Conservation (phyloP, 2,329 filamentous ascomycete species). For the Zasmidium citrigriseum region DNA sequence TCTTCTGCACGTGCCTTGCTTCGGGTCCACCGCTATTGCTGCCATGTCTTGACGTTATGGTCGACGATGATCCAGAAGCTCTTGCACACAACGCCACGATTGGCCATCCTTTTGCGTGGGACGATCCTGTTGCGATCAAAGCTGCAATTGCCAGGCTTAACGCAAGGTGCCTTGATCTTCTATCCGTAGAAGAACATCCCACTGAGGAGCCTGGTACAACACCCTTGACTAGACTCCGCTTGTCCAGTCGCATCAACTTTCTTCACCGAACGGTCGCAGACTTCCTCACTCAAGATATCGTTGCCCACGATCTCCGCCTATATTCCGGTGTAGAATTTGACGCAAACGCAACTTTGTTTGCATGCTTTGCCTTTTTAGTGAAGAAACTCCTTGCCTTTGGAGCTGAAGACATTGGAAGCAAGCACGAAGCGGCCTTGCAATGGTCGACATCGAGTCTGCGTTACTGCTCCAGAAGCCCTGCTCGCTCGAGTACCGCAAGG, state of each 20-base stretch:
- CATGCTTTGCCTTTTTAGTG: neutral
- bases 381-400: neutral
- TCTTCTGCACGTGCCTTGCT: constrained; percentile 7
- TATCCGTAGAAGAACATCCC: neutral
- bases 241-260: neutral
- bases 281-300: neutral
- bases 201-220: neutral
- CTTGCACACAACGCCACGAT: neutral
- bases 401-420: neutral
- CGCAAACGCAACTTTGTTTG: neutral
- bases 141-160: neutral
- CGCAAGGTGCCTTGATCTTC: neutral
- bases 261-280: neutral
- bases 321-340: neutral
- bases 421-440: no score
- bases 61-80: neutral
- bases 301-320: neutral
- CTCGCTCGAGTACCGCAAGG: neutral
- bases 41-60: neutral
- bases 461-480: neutral
- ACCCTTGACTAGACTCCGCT: neutral
- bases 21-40: neutral
- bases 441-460: neutral
- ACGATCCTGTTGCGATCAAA: neutral
- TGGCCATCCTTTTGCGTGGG: neutral